Evolutionary conservation across 208 protist species (phyloP), one percentile per base, ranked within the genome.

Genomic region (Novymonas esmeraldas): DNA sequence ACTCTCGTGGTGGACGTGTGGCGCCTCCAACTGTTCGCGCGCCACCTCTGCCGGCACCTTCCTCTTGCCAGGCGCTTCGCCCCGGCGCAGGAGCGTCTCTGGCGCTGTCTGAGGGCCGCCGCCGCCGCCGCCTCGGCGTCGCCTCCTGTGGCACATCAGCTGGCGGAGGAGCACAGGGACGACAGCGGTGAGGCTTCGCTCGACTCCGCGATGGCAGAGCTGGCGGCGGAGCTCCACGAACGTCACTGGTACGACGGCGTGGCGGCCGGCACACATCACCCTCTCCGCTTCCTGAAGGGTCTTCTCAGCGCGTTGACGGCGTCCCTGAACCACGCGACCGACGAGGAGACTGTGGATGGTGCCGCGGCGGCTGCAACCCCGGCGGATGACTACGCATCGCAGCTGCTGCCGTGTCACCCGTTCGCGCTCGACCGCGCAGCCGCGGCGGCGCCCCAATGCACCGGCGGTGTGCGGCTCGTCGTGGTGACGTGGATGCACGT

Each of bases 401-500:
- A 13, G 10, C 58, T 29, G 38, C 29, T 51, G 28, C 54, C 44
- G 3, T 14, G n/a, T 2, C 46, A 45, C 13, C 46, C 28, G 22
- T 41, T 33, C 33, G 29, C 28, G 14, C 11, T 6, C 9, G n/a
- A 13, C 5, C 13, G 2, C 4, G n/a, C 44, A 45, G 33, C 0
- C 14, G 16, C 6, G 7, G 28, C 24, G 22, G 24, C 6, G 22
- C 10, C 2, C 29, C 22, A 3, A 14, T 6, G 33, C 42, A 11
- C 26, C 5, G 34, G 36, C 16, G 52, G 41, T 22, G 59, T 49
- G 13, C 49, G 28, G 16, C 42, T 73, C 28, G 59, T 62, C 13
- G 59, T 41, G 29, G 4, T 65, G 13, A 73, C 68, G 38, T 48
- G 59, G 68, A 29, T 65, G 31, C 67, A 73, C 24, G 39, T 65